These are phyloP conservation scores for Apium graveolens DNA, from an alignment of 129 eudicot species.

Conservation along the genomic window DNA sequence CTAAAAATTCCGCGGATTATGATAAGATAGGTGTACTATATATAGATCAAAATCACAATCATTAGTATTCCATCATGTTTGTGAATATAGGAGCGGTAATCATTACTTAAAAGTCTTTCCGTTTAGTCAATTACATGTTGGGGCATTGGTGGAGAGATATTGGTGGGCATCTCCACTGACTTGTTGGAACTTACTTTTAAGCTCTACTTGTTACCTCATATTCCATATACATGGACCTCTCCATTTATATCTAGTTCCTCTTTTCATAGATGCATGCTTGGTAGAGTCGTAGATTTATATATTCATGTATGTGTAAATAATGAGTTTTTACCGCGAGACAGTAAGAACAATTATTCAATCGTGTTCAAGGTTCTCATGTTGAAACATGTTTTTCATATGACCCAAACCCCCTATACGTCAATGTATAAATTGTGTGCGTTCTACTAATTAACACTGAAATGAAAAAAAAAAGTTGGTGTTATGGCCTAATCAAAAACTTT, in stretches of 20 bases:
- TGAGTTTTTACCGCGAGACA: too few relatives aligned
- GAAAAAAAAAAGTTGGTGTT: background rate
- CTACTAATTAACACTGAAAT: too few relatives aligned
- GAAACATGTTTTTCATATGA: too few relatives aligned
- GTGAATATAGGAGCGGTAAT: background rate
- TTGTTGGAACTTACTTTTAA: background rate
- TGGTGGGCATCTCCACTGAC: conserved; percentile 3
- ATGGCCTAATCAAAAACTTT: background rate
- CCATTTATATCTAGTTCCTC: too few relatives aligned
- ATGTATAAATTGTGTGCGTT: too few relatives aligned
- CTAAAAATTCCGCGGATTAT: background rate
- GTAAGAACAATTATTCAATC: too few relatives aligned
- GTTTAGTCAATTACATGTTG: background rate
- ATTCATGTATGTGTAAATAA: too few relatives aligned
- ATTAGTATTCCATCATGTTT: background rate
- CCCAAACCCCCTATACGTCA: too few relatives aligned
- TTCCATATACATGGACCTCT: too few relatives aligned
- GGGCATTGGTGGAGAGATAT: background rate
- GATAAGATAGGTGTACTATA: background rate
- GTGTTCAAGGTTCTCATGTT: too few relatives aligned
- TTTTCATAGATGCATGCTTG: too few relatives aligned
- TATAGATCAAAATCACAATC: background rate
- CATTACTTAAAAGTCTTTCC: background rate
- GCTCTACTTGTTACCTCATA: background rate
- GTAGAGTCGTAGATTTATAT: too few relatives aligned